Conservation (phyloP, 169 alveolate species). For the Plasmodium gallinaceum region DNA sequence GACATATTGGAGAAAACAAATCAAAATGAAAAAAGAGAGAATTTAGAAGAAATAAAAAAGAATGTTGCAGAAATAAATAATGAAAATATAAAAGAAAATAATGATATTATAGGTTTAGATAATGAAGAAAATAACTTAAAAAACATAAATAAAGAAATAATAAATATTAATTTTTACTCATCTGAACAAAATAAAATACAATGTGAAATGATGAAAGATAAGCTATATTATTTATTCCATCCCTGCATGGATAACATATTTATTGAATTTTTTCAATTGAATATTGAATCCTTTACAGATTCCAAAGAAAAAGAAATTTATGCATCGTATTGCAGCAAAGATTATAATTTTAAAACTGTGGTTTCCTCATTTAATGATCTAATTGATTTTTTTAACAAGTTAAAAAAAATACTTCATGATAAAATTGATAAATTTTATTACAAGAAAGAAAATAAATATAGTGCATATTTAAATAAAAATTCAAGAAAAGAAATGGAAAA, state of each 20-base stretch:
- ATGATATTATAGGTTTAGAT: no score
- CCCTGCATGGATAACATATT: conserved; percentile 55
- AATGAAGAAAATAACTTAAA: background rate
- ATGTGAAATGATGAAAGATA: conserved; percentile 56
- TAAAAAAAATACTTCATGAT: conserved; percentile 15
- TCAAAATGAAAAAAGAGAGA: no score
- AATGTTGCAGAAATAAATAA: background rate
- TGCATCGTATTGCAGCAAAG: conserved; percentile 9
- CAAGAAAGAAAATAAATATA: conserved; percentile 19
- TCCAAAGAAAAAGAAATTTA: conserved; percentile 3
- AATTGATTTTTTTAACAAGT: conserved; percentile 40
- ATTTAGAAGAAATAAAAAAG: background rate
- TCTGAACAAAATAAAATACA: conserved; percentile 28
- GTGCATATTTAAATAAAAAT: conserved; percentile 21
- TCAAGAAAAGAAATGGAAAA: conserved; percentile 47
- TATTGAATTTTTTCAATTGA: conserved; percentile 19
- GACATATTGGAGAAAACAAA: no score
- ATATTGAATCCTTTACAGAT: conserved; percentile 5
- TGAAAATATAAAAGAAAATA: background rate
- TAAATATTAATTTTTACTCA: conserved; percentile 20
- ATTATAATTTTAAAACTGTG: conserved; percentile 1
- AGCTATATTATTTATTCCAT: conserved; percentile 48
- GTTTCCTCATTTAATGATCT: conserved; percentile 19
- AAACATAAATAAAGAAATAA: conserved; percentile 6
- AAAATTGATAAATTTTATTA: conserved; percentile 14